These are phyloP conservation scores for Ceriops tagal DNA, from an alignment of 345 rosid species.

Conservation along the genomic window DNA sequence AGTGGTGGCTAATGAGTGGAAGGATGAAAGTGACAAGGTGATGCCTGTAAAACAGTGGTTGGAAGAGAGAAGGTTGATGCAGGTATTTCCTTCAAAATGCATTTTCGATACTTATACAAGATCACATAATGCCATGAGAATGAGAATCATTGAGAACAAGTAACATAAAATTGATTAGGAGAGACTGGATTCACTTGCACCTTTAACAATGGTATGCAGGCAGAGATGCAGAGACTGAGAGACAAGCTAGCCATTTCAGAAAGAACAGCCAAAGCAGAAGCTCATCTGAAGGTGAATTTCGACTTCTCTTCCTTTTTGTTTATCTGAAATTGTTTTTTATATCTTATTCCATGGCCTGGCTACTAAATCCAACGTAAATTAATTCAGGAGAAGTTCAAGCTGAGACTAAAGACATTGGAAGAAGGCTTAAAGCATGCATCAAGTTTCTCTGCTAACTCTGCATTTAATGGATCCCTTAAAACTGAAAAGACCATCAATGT, in stretches of 20 bases:
- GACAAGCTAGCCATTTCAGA: conserved; percentile 73
- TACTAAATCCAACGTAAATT: conserved; percentile 7
- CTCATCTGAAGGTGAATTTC: conserved; percentile 68
- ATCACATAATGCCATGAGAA: too few relatives aligned
- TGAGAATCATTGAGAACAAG: too few relatives aligned
- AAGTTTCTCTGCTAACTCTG: conserved; percentile 24
- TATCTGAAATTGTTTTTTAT: neutral
- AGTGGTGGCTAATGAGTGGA: conserved; percentile 94
- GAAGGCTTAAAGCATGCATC: conserved; percentile 51
- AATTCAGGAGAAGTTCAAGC: conserved; percentile 67
- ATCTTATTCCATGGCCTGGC: neutral
- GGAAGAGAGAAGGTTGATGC: conserved; percentile 80
- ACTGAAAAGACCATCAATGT: conserved; percentile 56
- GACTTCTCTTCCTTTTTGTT: neutral
- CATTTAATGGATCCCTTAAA: conserved; percentile 37
- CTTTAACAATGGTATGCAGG: conserved; percentile 34
- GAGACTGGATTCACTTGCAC: too few relatives aligned
- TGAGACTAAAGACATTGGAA: conserved; percentile 76
- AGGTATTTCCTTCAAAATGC: conserved; percentile 41
- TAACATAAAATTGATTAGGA: too few relatives aligned
- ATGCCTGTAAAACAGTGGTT: conserved; percentile 95
- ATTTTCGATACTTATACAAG: neutral
- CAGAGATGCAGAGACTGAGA: conserved; percentile 84
- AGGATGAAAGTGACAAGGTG: conserved; percentile 85
- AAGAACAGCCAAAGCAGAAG: conserved; percentile 90